A percentile compares a stretch with the other conserved stretches of the same genome.
phyloP scores from a whole-genome alignment of 1,284 basidiomycete genomes.

The Ceratobasidium papillatum region DNA sequence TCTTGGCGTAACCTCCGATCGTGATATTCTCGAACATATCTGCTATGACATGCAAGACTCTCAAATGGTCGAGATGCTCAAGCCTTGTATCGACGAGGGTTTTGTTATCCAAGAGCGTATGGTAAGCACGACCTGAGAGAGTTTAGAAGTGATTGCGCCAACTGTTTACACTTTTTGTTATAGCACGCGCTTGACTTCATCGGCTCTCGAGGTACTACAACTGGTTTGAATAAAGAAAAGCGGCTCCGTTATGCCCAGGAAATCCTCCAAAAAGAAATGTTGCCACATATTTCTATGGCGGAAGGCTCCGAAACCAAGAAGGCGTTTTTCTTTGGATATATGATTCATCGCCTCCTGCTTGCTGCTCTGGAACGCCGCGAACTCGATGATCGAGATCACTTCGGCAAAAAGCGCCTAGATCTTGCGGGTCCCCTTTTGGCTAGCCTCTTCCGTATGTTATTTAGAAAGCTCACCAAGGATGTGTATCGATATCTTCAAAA shows the following conservation, averaged over 20 bases:
- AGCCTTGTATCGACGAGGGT: slow-evolving; percentile 98
- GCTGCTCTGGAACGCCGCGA: slow-evolving; percentile 95
- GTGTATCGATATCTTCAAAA: slow-evolving; percentile 98
- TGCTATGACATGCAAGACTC: slow-evolving; percentile 97
- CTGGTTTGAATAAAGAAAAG: slow-evolving; percentile 89
- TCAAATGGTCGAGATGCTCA: slow-evolving; percentile 97
- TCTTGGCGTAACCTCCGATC: slow-evolving; percentile 96
- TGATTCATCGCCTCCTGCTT: slow-evolving; percentile 95
- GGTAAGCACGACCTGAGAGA: slow-evolving; percentile 55
- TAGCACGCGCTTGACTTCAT: slow-evolving; percentile 93
- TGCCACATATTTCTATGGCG: slow-evolving; percentile 96
- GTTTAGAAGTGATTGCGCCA: neutral
- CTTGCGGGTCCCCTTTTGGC: slow-evolving; percentile 94
- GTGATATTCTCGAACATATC: slow-evolving; percentile 97
- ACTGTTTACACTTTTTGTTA: slow-evolving; percentile 42
- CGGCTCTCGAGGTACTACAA: slow-evolving; percentile 96
- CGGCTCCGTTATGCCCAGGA: slow-evolving; percentile 97
- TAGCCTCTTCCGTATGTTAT: slow-evolving; percentile 96
- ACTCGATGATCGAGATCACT: slow-evolving; percentile 98
- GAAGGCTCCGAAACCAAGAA: slow-evolving; percentile 98
- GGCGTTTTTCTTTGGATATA: slow-evolving; percentile 99
- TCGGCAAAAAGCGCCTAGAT: slow-evolving; percentile 98
- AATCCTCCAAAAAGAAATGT: slow-evolving; percentile 98
- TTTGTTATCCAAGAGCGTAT: slow-evolving; percentile 99
- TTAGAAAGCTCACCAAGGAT: slow-evolving; percentile 95